phyloP scores from a whole-genome alignment of 1,284 basidiomycete genomes.

The Moesziomyces parantarcticus region DNA sequence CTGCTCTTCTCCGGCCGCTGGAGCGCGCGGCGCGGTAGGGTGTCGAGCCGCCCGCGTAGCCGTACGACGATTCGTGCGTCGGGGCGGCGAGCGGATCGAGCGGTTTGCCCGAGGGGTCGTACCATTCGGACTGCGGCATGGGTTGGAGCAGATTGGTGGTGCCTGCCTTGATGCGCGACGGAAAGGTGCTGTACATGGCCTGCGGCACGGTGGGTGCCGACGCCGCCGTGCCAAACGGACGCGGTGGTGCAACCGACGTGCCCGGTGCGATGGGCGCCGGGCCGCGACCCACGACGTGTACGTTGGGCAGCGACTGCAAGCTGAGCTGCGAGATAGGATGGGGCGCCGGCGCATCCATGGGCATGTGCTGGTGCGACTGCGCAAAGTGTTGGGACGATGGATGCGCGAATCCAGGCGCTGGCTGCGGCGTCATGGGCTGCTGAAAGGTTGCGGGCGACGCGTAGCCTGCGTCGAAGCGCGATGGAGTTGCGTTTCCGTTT shows the following conservation, averaged over 20 bases:
- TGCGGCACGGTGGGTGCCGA: constrained; percentile 70
- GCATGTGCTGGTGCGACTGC: constrained; percentile 1
- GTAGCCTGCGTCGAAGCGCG: constrained; percentile 32
- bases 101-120: constrained; percentile 36
- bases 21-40: constrained; percentile 33
- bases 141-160: constrained; percentile 90
- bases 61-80: constrained; percentile 13
- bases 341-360: neutral
- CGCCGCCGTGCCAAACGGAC: constrained; percentile 34
- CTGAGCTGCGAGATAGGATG: constrained; percentile 16
- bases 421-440: constrained; percentile 8
- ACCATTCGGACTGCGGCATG: constrained; percentile 69
- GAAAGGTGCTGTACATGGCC: constrained; percentile 83
- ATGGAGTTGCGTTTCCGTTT: constrained; percentile 22
- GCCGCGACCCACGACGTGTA: constrained; percentile 27
- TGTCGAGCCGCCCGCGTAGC: constrained; percentile 9
- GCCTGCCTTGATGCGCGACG: constrained; percentile 91
- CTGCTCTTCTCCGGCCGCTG: constrained; percentile 33
- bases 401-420: constrained; percentile 2
- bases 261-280: constrained; percentile 29
- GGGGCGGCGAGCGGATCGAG: constrained; percentile 36
- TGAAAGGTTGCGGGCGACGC: constrained; percentile 16
- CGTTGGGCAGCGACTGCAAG: constrained; percentile 21
- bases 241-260: constrained; percentile 28
- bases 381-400: neutral